Evolutionary conservation across 768 basidiomycete genomes (phyloP).

Genomic region (Tricholoma terreum): DNA sequence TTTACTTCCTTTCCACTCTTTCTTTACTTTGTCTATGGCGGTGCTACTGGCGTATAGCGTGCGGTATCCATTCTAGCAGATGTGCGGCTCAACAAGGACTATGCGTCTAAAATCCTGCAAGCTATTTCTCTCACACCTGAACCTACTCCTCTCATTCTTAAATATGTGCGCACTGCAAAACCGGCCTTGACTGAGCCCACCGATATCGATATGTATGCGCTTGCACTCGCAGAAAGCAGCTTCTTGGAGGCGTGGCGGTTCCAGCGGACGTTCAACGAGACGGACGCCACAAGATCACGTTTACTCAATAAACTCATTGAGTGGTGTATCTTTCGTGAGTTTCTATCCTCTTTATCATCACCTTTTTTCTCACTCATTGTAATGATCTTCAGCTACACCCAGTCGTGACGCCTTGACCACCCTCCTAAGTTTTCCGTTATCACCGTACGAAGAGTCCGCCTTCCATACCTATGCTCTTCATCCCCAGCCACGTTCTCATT

Average conservation of each 20-base stretch:
- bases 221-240: constrained; percentile 64
- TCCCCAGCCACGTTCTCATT: constrained; percentile 24
- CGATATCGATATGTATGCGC: constrained; percentile 67
- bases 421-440: constrained; percentile 64
- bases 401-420: constrained; percentile 54
- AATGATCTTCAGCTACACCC: constrained; percentile 46
- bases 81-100: constrained; percentile 70
- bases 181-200: constrained; percentile 65
- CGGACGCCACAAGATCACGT: constrained; percentile 46
- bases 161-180: constrained; percentile 74
- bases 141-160: constrained; percentile 56
- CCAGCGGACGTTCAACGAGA: constrained; percentile 67
- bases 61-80: constrained; percentile 75
- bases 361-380: not conserved
- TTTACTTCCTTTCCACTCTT: not conserved
- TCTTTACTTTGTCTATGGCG: constrained; percentile 1
- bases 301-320: constrained; percentile 58
- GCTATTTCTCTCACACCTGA: constrained; percentile 53
- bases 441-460: constrained; percentile 57
- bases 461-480: constrained; percentile 58
- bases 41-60: constrained; percentile 36
- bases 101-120: constrained; percentile 73
- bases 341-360: not conserved
- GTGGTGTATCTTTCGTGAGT: constrained; percentile 71
- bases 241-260: constrained; percentile 75